Evolutionary conservation across 2,329 filamentous ascomycete genomes (phyloP), one percentile per base, ranked within the genome.

Genomic region (Colletotrichum theobromicola): DNA sequence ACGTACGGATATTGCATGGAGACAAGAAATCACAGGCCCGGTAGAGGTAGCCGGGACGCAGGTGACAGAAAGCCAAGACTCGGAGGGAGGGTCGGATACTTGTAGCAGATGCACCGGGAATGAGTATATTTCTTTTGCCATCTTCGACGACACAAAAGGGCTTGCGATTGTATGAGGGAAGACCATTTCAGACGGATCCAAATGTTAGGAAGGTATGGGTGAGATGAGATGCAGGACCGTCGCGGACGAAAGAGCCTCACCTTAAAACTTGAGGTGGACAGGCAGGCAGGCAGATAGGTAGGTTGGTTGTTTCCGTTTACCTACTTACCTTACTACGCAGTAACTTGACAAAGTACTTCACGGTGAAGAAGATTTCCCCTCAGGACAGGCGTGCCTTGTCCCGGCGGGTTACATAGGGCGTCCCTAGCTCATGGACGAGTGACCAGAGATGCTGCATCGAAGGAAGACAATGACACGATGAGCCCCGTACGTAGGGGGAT

Each of bases 401-500:
- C 26, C 57, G 18, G 16, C 26, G 57, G 30, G 57, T 30, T 57
- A 57, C 53, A 30, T 30, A 57, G 53, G 53, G 24, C 24, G 53
- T 57, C 21, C 57, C 26, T 60, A 50, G 42, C 42, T 50, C 42
- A n/a, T 60, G 57, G 57, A n/a, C 57, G 30, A 60, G 24, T 16
- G 26, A 30, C 53, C 53, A 57, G 24, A 60, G 30, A 34, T n/a
- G 57, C 57, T 57, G 26, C 57, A 32, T 26, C 60, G 18, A 42
- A 28, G 34, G 34, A 63, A 16, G 32, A 26, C 21, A 26, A 42
- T 70, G 21, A 34, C 15, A 42, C 62, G 16, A 62, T 30, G 61
- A 55, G 55, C 61, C 67, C 62, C 55, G 37, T 74, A 62, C 68
- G 42, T 74, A 72, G 62, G 71, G 67, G 42, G 61, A 66, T 67